Base-by-base conservation (phyloP, 129 eudicot genomes). In the Flaveria bidentis region DNA sequence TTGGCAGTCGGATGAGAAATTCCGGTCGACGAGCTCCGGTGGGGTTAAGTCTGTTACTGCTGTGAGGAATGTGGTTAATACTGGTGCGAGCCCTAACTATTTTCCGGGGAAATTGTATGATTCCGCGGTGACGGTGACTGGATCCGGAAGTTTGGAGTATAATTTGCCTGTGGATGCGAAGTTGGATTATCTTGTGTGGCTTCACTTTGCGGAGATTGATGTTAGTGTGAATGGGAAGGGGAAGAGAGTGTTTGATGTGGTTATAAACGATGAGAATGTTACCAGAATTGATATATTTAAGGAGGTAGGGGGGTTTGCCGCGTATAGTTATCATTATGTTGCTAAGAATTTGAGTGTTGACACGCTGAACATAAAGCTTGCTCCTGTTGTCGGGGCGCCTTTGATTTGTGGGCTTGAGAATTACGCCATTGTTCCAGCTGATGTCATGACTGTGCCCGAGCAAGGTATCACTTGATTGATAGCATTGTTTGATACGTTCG, bases 201-300 rank as follows among this genome's bases (percentile, higher is more conserved):
- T 95, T 77, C 99, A 95, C 73, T 95, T 95, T 70, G 96, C 99
- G 1, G 99, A 95, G 86, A 91, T 95, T 71, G 96, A 89, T 76
- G 86, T 84, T 18, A 83, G 89, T 57, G 92, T 95, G 82, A 91
- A 79, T 44, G 80, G 66, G 28, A 91, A 88, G 7, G 99, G 99
- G 74, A 81, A 86, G 74, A 71, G 99, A 74, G 97, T 91, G 62
- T 95, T 95, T 58, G 99, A 95, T 81, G 89, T 95, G 65, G 6
- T 86, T 12, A 85, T 95, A 33, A 91, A 95, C 42, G 92, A 85
- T 28, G 80, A 82, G 44, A 95, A 89, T 65, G 97, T 89, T 64
- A 95, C 82, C 36, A 80, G 96, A 50, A 81, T 91, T 65, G 99
- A 95, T 82, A 81, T 95, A 30, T 91, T 52, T 56, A 88, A 87